Percentiles rank a stretch among this genome's conserved stretches.
These are phyloP conservation scores for Hypoxylon sp. DNA, from an alignment of 2,329 filamentous ascomycete genomes.

Conservation along the genomic window DNA sequence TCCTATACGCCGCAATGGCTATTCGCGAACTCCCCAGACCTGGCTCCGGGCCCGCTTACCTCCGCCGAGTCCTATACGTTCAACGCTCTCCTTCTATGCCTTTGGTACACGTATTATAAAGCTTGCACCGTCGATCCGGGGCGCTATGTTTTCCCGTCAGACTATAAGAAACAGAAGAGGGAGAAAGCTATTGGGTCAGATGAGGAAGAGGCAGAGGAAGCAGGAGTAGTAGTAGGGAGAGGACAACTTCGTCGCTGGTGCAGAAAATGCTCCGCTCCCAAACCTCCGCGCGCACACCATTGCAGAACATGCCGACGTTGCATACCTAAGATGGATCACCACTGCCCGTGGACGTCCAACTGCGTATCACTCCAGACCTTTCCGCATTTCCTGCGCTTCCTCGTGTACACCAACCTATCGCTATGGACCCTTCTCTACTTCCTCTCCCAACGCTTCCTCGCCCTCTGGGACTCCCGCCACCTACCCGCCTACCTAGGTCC, in stretches of 20 bases:
- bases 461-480: slow-evolving; percentile 75
- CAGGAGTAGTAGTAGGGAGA: slow-evolving; percentile 31
- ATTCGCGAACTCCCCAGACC: slow-evolving; percentile 71
- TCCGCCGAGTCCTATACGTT: slow-evolving; percentile 71
- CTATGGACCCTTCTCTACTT: slow-evolving; percentile 74
- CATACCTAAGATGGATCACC: slow-evolving; percentile 86
- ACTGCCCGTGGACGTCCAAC: slow-evolving; percentile 88
- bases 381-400: slow-evolving; percentile 85
- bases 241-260: slow-evolving; percentile 71
- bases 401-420: slow-evolving; percentile 76
- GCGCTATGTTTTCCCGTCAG: slow-evolving; percentile 62
- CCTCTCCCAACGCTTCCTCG: slow-evolving; percentile 70
- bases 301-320: slow-evolving; percentile 82
- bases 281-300: slow-evolving; percentile 85
- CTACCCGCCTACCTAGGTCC: slow-evolving; percentile 84
- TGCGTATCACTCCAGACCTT: slow-evolving; percentile 87
- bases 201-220: slow-evolving; percentile 43
- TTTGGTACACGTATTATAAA: slow-evolving; percentile 79
- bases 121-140: slow-evolving; percentile 72
- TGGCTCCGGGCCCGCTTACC: slow-evolving; percentile 73
- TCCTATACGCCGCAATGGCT: slow-evolving; percentile 80
- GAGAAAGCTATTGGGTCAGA: slow-evolving; percentile 47
- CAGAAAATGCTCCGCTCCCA: slow-evolving; percentile 79
- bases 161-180: slow-evolving; percentile 42
- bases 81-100: slow-evolving; percentile 74